Evolutionary conservation across 2,329 filamentous ascomycete species (phyloP).

Genomic region (Aspergillus sp.): DNA sequence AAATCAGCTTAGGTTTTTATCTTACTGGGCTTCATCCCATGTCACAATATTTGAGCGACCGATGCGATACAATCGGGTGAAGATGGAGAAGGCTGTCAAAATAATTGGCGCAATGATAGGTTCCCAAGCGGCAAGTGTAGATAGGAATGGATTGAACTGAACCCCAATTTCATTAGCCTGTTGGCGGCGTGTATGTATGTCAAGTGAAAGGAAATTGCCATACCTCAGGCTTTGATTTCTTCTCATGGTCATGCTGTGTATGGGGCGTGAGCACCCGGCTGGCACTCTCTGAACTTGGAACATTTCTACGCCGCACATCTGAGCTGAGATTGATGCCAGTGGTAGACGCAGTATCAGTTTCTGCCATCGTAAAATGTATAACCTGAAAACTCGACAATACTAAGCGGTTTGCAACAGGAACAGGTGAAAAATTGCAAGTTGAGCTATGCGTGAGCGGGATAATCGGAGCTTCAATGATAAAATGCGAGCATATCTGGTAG

Average conservation of each 20-base stretch:
- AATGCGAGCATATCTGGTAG: too few relatives aligned
- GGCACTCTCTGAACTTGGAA: slow-evolving; percentile 26
- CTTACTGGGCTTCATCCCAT: slow-evolving; percentile 73
- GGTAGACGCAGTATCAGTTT: slow-evolving; percentile 26
- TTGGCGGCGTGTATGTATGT: neutral
- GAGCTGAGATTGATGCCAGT: slow-evolving; percentile 29
- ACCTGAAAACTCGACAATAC: too few relatives aligned
- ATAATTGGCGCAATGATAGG: slow-evolving; percentile 59
- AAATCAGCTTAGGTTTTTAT: slow-evolving; percentile 4
- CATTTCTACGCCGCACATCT: slow-evolving; percentile 40
- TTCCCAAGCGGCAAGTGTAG: slow-evolving; percentile 53
- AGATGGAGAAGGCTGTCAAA: slow-evolving; percentile 59
- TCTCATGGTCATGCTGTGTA: slow-evolving; percentile 23
- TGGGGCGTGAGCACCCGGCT: slow-evolving; percentile 16
- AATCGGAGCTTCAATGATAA: too few relatives aligned
- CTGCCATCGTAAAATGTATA: slow-evolving; percentile 19
- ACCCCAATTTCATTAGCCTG: neutral
- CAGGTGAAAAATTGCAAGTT: too few relatives aligned
- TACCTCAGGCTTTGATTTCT: slow-evolving; percentile 34
- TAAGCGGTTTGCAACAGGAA: too few relatives aligned
- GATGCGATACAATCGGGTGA: slow-evolving; percentile 65
- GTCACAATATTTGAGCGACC: slow-evolving; percentile 67
- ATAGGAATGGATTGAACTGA: slow-evolving; percentile 32
- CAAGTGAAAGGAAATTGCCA: slow-evolving; percentile 2
- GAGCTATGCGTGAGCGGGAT: too few relatives aligned